Evolutionary conservation across 164 flowering plant genomes (phyloP), one percentile per base, ranked within the genome.

Genomic region (Piper betle): DNA sequence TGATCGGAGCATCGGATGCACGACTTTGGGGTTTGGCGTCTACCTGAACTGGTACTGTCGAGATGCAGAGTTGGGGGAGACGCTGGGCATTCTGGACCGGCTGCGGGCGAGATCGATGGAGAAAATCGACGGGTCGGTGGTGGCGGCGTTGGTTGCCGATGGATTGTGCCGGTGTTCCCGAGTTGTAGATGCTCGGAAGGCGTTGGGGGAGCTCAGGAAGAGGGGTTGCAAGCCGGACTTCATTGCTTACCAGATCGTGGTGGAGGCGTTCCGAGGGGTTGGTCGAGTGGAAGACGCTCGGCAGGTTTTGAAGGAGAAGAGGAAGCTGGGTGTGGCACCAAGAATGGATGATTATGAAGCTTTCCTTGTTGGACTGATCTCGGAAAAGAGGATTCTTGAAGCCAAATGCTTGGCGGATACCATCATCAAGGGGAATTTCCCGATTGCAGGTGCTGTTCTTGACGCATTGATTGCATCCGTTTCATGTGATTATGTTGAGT

Each of bases 171-270:
- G 64, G 39, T 81, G 64, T 17, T 66, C 74, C 1, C 76, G 84
- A 65, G 67, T 69, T n/a, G 43, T 61, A 1, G 94, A 88, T 54
- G 94, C 96, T 58, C 72, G 68, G 2, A 39, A 8, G 64, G 73
- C 69, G 4, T 66, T 90, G 79, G 94, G 80, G 56, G 91, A 81
- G 73, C 69, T 93, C 65, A 82, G 97, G 62, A 74, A 33, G 37
- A 79, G 96, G 66, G 82, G 60, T 2, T 90, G 80, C 37, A 93
- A 93, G 58, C 98, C 98, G 13, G 98, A 93, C 80, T 93, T 93
- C 69, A 83, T 92, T 73, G 93, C 98, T 0, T 92, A 89, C 65
- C 76, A 94, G 64, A 59, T 83, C 66, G 84, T 87, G 4, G 84
- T 85, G 0, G 94, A 87, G 74, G 77, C 76, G n/a, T 79, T 83